Evolutionary conservation across 2,329 filamentous ascomycete genomes (phyloP).

Genomic region (Penicillium sp.): DNA sequence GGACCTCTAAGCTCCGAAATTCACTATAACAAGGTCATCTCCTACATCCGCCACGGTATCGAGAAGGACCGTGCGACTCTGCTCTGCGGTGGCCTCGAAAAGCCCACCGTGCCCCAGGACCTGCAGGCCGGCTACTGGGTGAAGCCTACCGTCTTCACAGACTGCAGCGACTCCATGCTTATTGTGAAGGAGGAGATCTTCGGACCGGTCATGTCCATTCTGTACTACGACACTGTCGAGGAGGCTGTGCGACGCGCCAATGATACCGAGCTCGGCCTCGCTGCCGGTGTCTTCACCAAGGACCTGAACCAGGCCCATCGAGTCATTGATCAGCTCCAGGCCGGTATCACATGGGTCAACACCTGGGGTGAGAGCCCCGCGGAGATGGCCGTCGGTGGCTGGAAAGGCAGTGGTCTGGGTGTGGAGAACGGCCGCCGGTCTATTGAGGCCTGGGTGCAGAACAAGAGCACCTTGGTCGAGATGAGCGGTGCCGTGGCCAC

Average conservation of each 20-base stretch:
- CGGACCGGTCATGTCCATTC: slow-evolving; percentile 76
- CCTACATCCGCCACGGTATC: slow-evolving; percentile 71
- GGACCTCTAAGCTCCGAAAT: slow-evolving; percentile 71
- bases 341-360: slow-evolving; percentile 88
- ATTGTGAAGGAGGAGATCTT: slow-evolving; percentile 83
- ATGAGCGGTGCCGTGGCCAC: slow-evolving; percentile 66
- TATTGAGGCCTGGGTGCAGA: slow-evolving; percentile 74
- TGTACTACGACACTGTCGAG: slow-evolving; percentile 65
- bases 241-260: slow-evolving; percentile 71
- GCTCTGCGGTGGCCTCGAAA: slow-evolving; percentile 64
- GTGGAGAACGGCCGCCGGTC: slow-evolving; percentile 80
- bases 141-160: slow-evolving; percentile 74
- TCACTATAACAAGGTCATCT: slow-evolving; percentile 72
- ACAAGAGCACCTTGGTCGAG: slow-evolving; percentile 84
- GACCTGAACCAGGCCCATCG: slow-evolving; percentile 69
- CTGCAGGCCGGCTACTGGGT: slow-evolving; percentile 72
- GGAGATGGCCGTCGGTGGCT: slow-evolving; percentile 87
- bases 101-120: slow-evolving; percentile 50
- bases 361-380: slow-evolving; percentile 89
- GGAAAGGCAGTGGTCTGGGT: slow-evolving; percentile 84
- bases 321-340: slow-evolving; percentile 65
- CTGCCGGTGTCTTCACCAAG: slow-evolving; percentile 75
- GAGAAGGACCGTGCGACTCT: slow-evolving; percentile 67
- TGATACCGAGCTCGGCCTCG: slow-evolving; percentile 69
- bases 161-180: slow-evolving; percentile 77